These are phyloP conservation scores for Anacardium occidentale DNA, from an alignment of 345 rosid genomes.

Conservation along the genomic window DNA sequence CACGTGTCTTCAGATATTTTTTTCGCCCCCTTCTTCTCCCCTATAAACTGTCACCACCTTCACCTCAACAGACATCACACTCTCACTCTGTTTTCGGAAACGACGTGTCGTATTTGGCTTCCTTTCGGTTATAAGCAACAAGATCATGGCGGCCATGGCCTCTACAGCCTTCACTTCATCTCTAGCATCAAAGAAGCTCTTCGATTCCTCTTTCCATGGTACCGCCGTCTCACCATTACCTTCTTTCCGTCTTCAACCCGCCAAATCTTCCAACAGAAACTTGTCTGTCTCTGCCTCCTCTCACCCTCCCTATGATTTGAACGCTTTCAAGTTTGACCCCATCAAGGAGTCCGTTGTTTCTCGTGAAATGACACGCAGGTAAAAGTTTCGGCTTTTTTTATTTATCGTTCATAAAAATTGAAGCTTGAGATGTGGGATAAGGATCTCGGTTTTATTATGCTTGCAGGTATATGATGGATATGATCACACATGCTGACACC, in stretches of 20 bases:
- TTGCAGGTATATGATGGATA: slow-evolving; percentile 66
- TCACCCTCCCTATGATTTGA: slow-evolving; percentile 45
- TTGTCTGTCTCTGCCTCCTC: slow-evolving; percentile 25
- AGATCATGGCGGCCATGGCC: slow-evolving; percentile 45
- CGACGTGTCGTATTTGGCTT: not conserved
- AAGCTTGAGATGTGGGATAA: too few relatives aligned
- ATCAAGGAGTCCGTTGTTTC: slow-evolving; percentile 65
- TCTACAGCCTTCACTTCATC: slow-evolving; percentile 27
- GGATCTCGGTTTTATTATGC: not conserved
- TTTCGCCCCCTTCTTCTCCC: slow-evolving; percentile 1
- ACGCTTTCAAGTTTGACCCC: slow-evolving; percentile 53
- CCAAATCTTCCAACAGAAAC: slow-evolving; percentile 13
- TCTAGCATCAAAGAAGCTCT: slow-evolving; percentile 29
- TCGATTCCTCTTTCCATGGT: slow-evolving; percentile 51
- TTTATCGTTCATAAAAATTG: too few relatives aligned
- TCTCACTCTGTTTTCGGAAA: not conserved
- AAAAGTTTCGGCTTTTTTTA: not conserved
- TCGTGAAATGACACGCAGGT: slow-evolving; percentile 65
- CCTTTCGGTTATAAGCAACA: not conserved
- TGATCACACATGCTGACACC: slow-evolving; percentile 69
- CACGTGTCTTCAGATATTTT: slow-evolving; percentile 33
- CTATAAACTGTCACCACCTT: slow-evolving; percentile 21
- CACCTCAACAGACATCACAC: not conserved
- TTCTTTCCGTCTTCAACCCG: slow-evolving; percentile 27
- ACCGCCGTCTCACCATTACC: slow-evolving; percentile 33